Conservation (phyloP, 345 rosid genomes). For the Draba incana region DNA sequence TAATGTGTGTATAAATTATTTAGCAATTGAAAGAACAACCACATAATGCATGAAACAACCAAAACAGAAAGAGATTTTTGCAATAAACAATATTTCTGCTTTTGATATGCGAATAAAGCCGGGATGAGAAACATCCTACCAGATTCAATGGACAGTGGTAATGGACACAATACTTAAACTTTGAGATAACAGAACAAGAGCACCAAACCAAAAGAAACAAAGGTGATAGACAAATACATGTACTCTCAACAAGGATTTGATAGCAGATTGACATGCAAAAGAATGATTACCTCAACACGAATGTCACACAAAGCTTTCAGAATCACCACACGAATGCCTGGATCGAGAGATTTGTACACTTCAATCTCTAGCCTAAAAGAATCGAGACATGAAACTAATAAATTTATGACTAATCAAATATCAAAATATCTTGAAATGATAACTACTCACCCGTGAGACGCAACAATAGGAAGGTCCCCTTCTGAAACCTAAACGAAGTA, state of each 20-base stretch:
- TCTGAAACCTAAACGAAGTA: slow-evolving; percentile 75
- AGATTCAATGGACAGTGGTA: not conserved
- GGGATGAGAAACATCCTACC: not conserved
- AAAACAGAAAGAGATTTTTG: not conserved
- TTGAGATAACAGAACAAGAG: not conserved
- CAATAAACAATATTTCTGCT: slow-evolving; percentile 4
- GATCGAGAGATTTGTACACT: slow-evolving; percentile 77
- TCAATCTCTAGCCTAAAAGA: slow-evolving; percentile 72
- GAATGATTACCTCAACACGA: slow-evolving; percentile 80
- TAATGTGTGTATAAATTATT: not conserved
- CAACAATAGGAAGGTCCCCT: slow-evolving; percentile 89
- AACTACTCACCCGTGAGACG: slow-evolving; percentile 86
- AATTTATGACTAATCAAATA: slow-evolving; percentile 9
- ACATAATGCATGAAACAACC: not conserved
- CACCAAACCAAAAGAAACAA: not conserved
- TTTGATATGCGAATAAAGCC: not conserved
- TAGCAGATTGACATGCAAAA: not conserved
- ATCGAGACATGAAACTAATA: slow-evolving; percentile 32
- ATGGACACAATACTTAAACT: not conserved
- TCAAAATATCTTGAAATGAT: slow-evolving; percentile 5
- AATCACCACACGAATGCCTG: slow-evolving; percentile 86
- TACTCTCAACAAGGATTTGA: not conserved
- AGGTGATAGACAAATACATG: not conserved
- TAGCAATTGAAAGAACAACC: not conserved
- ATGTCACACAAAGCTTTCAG: slow-evolving; percentile 94